phyloP scores from a whole-genome alignment of 805 yeast genomes.

The Candida silvicultrix region DNA sequence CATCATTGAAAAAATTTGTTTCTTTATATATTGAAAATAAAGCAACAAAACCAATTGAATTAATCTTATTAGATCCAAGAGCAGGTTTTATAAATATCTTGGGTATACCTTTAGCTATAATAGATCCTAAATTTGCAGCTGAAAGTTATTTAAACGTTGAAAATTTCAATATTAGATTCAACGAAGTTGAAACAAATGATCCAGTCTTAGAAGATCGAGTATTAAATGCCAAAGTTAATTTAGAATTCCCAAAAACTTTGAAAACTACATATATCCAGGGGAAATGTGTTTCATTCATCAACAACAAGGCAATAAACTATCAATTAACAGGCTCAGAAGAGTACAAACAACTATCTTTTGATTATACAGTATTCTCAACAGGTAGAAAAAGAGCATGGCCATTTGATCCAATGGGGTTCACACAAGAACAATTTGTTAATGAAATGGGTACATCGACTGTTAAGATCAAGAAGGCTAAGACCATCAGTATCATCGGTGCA shows the following conservation, averaged over 20 bases:
- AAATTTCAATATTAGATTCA: slow-evolving; percentile 19
- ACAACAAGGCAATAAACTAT: slow-evolving; percentile 14
- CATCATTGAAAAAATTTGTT: slow-evolving; percentile 23
- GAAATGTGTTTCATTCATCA: slow-evolving; percentile 16
- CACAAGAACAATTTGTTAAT: slow-evolving; percentile 27
- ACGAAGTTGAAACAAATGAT: slow-evolving; percentile 29
- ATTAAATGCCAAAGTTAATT: slow-evolving; percentile 1
- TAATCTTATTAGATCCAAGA: slow-evolving; percentile 32
- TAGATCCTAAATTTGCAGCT: slow-evolving; percentile 31
- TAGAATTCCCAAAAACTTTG: slow-evolving; percentile 10
- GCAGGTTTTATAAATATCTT: slow-evolving; percentile 34
- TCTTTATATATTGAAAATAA: slow-evolving; percentile 6
- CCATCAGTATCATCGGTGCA: slow-evolving; percentile 42
- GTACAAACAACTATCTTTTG: slow-evolving; percentile 28
- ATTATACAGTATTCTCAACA: slow-evolving; percentile 40
- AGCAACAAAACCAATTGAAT: slow-evolving; percentile 14
- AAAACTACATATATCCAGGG: slow-evolving; percentile 18
- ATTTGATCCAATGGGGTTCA: slow-evolving; percentile 40
- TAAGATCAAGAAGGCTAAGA: slow-evolving; percentile 28
- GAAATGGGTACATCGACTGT: slow-evolving; percentile 35
- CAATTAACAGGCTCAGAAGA: slow-evolving; percentile 16
- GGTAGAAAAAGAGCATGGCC: slow-evolving; percentile 52
- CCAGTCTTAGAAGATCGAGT: slow-evolving; percentile 18
- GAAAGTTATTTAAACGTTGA: slow-evolving; percentile 25
- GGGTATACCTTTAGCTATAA: slow-evolving; percentile 33